These are phyloP conservation scores for Trichopus zeylanicus DNA, from an alignment of 116 monocot genomes.

Conservation along the genomic window DNA sequence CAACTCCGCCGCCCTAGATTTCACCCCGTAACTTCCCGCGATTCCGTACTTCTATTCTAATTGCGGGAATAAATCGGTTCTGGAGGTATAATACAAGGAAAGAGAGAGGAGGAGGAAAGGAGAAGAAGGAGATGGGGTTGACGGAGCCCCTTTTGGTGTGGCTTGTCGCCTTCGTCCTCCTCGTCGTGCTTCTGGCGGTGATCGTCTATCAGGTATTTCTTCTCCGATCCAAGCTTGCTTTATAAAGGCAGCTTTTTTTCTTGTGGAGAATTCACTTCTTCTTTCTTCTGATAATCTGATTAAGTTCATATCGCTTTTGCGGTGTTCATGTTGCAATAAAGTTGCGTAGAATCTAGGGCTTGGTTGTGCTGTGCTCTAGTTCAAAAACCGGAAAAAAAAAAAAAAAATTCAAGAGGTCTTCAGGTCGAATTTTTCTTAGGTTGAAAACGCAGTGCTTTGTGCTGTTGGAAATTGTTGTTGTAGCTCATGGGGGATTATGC, in stretches of 20 bases:
- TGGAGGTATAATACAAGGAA: not conserved
- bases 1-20: not conserved
- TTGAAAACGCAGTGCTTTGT: no score
- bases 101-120: not conserved
- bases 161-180: conserved; percentile 52
- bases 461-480: no score
- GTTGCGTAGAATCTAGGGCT: no score
- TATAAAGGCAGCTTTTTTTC: not conserved
- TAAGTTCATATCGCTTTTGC: no score
- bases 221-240: not conserved
- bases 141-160: conserved; percentile 27
- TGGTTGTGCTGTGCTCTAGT: no score
- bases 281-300: no score
- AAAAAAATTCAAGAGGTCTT: no score
- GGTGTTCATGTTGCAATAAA: no score
- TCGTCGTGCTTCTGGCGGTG: conserved; percentile 43
- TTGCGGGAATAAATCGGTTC: not conserved
- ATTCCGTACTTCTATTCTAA: not conserved
- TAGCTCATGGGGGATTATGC: no score
- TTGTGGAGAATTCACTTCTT: not conserved
- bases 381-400: no score
- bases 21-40: not conserved
- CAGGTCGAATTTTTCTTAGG: no score
- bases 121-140: not conserved
- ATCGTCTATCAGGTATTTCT: conserved; percentile 45